Evolutionary conservation across 1,284 basidiomycete genomes (phyloP).

Genomic region (Cutaneotrichosporon dermatis): DNA sequence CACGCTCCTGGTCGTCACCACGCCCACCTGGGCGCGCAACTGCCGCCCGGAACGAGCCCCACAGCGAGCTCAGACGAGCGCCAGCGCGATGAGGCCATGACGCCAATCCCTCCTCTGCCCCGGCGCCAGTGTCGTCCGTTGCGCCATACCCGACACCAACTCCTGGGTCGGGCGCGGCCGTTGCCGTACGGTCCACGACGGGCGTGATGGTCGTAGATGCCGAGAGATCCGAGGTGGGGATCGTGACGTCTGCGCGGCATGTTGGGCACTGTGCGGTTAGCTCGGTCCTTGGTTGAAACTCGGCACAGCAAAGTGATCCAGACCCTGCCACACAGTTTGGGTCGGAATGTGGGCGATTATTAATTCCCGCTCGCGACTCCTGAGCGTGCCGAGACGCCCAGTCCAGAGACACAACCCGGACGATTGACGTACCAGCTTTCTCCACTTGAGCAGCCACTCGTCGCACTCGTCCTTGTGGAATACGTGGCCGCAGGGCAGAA

Average conservation of each 20-base stretch:
- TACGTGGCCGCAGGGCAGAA: constrained; percentile 83
- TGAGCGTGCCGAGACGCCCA: too few species aligned
- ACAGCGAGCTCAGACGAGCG: not conserved
- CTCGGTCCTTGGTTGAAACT: too few species aligned
- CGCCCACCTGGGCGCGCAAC: not conserved
- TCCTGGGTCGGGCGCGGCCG: not conserved
- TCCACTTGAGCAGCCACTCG: constrained; percentile 80
- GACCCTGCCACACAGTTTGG: too few species aligned
- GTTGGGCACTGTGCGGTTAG: constrained; percentile 64
- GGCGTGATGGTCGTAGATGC: constrained; percentile 19
- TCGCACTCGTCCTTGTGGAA: constrained; percentile 69
- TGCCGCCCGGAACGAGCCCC: not conserved
- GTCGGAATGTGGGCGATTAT: too few species aligned
- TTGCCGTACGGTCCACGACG: constrained; percentile 10
- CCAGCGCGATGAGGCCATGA: constrained; percentile 4
- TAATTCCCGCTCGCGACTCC: too few species aligned
- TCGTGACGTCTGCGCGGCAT: constrained; percentile 81
- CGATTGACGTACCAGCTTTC: constrained; percentile 67
- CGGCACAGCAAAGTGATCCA: too few species aligned
- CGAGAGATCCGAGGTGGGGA: constrained; percentile 49
- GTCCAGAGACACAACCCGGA: too few species aligned
- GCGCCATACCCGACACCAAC: constrained; percentile 2
- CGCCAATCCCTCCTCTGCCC: not conserved
- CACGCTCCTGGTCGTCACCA: not conserved
- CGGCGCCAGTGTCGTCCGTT: not conserved